Evolutionary conservation across 2,329 filamentous ascomycete genomes (phyloP), one percentile per base, ranked within the genome.

Genomic region (Epichloe gansuensis): DNA sequence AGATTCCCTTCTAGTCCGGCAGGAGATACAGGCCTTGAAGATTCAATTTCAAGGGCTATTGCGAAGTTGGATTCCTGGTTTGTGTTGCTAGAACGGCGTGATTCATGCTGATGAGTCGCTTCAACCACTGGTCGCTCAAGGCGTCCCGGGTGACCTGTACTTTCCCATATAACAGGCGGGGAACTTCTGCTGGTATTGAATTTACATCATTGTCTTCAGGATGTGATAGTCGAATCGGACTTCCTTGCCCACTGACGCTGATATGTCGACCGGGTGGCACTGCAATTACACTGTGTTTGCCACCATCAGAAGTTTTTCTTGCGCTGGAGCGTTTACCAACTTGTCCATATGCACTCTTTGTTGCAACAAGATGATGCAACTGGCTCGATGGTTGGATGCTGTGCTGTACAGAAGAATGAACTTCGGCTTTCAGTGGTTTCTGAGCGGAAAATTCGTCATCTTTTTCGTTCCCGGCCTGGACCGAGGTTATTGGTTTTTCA

Each of bases 181-280:
- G 12, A 5, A 17, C 15, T 28, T 39, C 34, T 31, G 34, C 34
- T 21, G 42, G 17, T 3, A 31, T 21, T 13, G 42, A 15, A 21
- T 34, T 12, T 5, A 28, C 17, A 31, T 21, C 9, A 13, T 25
- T 37, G 6, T 37, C 37, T 6, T 25, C 41, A 23, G 34, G 31
- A 3, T 37, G 25, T n/a, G 38, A 46, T 12, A 44, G 8, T n/a
- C 37, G 47, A 28, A 54, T 48, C 28, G 52, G 52, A 31, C 52
- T 54, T 43, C 52, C 52, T n/a, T 34, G 25, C 7, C 46, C 41
- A 21, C 52, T 52, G 13, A 54, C 45, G 39, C 46, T 52, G 48
- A 54, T 47, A 17, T 43, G 38, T 34, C 47, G 43, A 35, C 8
- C 28, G 17, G n/a, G 17, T 15, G 47, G 35, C 35, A 5, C 11